A percentile compares a stretch with the other conserved stretches of the same genome.
phyloP scores from a whole-genome alignment of 306 rosid species.

The Alnus rubra region DNA sequence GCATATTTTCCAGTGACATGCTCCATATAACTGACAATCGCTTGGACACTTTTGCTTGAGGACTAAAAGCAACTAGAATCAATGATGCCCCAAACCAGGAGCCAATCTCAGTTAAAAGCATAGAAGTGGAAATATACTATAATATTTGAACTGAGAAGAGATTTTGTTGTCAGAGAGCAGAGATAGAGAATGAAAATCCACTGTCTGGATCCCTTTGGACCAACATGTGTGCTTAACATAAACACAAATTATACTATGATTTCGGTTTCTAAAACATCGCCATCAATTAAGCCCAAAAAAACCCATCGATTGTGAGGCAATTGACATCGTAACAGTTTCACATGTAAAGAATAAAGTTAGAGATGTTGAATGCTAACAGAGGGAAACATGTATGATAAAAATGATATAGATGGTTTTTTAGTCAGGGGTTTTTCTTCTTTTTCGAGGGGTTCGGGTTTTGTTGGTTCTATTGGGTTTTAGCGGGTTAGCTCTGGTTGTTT shows the following conservation, averaged over 20 bases:
- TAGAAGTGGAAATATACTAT: neutral
- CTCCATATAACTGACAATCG: neutral
- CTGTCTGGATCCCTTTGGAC: neutral
- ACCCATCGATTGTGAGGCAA: neutral
- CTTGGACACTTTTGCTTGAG: too few species aligned
- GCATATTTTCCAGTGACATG: neutral
- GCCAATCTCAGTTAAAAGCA: neutral
- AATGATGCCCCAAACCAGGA: neutral
- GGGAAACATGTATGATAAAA: neutral
- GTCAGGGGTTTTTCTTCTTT: too few species aligned
- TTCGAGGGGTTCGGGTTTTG: too few species aligned
- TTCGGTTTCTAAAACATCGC: neutral
- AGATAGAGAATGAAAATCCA: neutral
- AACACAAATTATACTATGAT: neutral
- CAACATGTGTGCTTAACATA: neutral
- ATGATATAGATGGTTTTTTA: too few species aligned
- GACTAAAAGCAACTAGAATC: too few species aligned
- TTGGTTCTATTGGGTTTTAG: too few species aligned
- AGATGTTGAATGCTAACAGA: neutral
- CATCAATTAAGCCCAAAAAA: too few species aligned
- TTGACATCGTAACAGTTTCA: neutral
- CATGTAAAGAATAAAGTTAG: neutral
- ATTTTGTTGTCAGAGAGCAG: neutral
- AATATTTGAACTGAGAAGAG: neutral
- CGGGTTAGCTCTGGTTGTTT: too few species aligned